These are phyloP conservation scores for Theileria annulata DNA, from an alignment of 169 alveolate species.

Conservation along the genomic window DNA sequence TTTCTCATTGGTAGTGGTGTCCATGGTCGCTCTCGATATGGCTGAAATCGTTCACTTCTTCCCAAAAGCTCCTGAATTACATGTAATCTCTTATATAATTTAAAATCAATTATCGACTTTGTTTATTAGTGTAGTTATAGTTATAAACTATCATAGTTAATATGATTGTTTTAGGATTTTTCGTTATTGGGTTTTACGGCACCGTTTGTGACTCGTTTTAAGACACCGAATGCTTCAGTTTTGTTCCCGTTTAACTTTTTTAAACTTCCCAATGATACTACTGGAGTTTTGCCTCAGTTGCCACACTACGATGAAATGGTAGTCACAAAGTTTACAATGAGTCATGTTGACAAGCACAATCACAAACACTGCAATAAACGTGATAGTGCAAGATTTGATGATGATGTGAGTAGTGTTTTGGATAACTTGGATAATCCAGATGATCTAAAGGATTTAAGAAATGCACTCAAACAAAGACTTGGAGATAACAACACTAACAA, in stretches of 20 bases:
- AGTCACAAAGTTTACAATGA: neutral
- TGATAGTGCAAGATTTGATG: neutral
- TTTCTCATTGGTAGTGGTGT: slow-evolving; percentile 26
- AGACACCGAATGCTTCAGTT: slow-evolving; percentile 1
- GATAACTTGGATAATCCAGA: neutral
- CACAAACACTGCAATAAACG: neutral
- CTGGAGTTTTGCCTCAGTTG: neutral
- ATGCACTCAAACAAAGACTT: neutral
- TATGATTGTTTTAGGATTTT: neutral
- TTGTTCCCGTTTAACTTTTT: slow-evolving; percentile 14
- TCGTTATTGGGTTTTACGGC: neutral
- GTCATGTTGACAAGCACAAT: neutral
- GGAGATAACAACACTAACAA: neutral
- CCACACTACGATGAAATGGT: neutral
- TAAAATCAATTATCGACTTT: neutral
- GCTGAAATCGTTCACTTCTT: slow-evolving; percentile 66
- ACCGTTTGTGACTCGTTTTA: neutral
- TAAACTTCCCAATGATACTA: slow-evolving; percentile 6
- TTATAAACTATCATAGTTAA: neutral
- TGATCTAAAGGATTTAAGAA: neutral
- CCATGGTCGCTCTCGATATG: slow-evolving; percentile 57
- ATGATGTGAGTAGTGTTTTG: neutral
- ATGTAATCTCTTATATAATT: neutral
- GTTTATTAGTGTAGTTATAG: too few species aligned
- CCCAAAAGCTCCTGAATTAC: slow-evolving; percentile 64